Percentiles rank a stretch among this genome's conserved stretches.
Evolutionary conservation across 108 stramenopile species (phyloP).

Genomic region (Licmophora abbreviata): DNA sequence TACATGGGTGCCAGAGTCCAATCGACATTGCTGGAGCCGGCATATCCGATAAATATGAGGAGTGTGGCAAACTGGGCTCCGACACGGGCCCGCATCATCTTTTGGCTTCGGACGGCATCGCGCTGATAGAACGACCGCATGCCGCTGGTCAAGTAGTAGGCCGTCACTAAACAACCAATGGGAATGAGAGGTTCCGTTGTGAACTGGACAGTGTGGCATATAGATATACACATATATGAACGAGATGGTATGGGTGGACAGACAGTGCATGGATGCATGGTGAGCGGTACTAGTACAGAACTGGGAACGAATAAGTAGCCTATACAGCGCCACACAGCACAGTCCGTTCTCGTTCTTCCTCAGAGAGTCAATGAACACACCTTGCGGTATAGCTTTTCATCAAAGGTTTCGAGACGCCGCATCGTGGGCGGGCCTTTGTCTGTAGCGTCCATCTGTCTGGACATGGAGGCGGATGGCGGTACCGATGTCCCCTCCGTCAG

Average conservation of each 20-base stretch:
- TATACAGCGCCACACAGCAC: too few relatives aligned
- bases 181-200: conserved; percentile 75
- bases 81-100: conserved; percentile 82
- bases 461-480: too few relatives aligned
- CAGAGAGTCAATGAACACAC: conserved; percentile 26
- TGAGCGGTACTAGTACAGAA: too few relatives aligned
- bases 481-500: too few relatives aligned
- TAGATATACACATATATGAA: too few relatives aligned
- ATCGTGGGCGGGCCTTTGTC: conserved; percentile 41
- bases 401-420: conserved; percentile 46
- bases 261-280: too few relatives aligned
- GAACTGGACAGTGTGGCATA: conserved; percentile 33
- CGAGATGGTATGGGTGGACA: too few relatives aligned
- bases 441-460: too few relatives aligned
- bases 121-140: conserved; percentile 72
- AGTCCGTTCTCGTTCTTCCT: too few relatives aligned
- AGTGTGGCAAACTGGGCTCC: conserved; percentile 76
- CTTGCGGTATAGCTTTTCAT: conserved; percentile 72
- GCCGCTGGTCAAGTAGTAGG: conserved; percentile 72
- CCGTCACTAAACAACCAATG: conserved; percentile 74
- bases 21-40: conserved; percentile 59
- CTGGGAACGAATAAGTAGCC: too few relatives aligned
- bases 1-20: conserved; percentile 66
- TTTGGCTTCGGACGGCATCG: conserved; percentile 61
- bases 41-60: conserved; percentile 70